A percentile compares a stretch with the other conserved stretches of the same genome.
Evolutionary conservation across 2,329 filamentous ascomycete species (phyloP).

Genomic region (Chaetomiaceae sp.): DNA sequence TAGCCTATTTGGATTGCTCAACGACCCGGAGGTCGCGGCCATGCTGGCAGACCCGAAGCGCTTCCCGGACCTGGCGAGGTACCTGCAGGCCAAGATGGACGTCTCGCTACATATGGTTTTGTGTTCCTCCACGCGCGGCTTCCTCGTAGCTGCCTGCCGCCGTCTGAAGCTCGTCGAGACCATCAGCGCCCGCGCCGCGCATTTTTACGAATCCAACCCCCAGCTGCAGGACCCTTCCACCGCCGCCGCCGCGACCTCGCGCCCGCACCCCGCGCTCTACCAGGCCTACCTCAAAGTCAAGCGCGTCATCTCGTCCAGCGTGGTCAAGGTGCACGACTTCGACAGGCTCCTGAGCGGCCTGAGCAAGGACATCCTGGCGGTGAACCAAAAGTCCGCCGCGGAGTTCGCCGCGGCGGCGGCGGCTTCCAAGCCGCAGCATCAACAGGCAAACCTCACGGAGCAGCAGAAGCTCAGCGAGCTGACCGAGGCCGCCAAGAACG

Average conservation of each 20-base stretch:
- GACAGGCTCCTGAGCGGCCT: conserved; percentile 53
- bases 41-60: conserved; percentile 41
- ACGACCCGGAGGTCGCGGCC: conserved; percentile 45
- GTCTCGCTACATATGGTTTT: conserved; percentile 60
- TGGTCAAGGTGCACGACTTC: conserved; percentile 55
- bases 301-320: conserved; percentile 41
- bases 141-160: conserved; percentile 63
- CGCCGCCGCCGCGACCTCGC: conserved; percentile 33
- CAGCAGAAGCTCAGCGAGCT: conserved; percentile 31
- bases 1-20: conserved; percentile 49
- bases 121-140: conserved; percentile 66
- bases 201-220: conserved; percentile 40
- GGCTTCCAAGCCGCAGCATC: conserved; percentile 40
- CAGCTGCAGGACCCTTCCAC: conserved; percentile 22
- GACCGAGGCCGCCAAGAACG: conserved; percentile 40
- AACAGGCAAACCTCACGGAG: conserved; percentile 22
- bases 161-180: conserved; percentile 53
- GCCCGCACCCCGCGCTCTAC: conserved; percentile 48
- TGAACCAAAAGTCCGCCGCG: conserved; percentile 43
- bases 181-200: conserved; percentile 43
- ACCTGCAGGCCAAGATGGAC: conserved; percentile 50
- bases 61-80: conserved; percentile 43
- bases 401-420: conserved; percentile 37
- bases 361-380: conserved; percentile 43
- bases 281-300: conserved; percentile 51